Base-by-base conservation (phyloP, 768 basidiomycete genomes). In the Suillus luteus region DNA sequence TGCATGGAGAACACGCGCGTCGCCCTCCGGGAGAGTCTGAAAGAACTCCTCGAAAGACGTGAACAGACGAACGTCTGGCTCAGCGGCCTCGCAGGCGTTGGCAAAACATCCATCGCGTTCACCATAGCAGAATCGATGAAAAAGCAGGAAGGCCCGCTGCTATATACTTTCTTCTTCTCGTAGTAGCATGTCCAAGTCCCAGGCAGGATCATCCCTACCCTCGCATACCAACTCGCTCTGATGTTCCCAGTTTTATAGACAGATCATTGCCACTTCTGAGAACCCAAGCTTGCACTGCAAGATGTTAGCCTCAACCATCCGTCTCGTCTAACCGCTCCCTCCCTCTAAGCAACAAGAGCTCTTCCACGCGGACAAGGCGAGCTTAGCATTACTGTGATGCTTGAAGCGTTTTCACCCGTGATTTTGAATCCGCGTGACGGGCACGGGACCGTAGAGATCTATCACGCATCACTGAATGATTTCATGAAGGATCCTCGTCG, bases 141-240 rank as follows among this genome's bases (percentile, higher is more conserved):
- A 38, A 37, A 24, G 65, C 59, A 12, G 61, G 65, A 14, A 67
- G 66, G 41, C 66, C 67, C 9, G 69, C 63, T 10, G 68, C 67
- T n/a, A n/a, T n/a, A n/a, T 22, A 63, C 60, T 1, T 70, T 70
- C 19, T 69, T 70, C 64, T 70, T 70, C 31, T 63, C 66, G 17
- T 61, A 65, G 12, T 41, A 60, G 10, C 60, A 64, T 15, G 61
- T 60, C 2, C 62, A 64, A 35, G 15, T 38, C 15, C 15, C 8
- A 5, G 22, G 58, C 10, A 51, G 54, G 2, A 49, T 70, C 5
- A 62, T 70, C 49, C 65, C 65, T 11, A 69, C 68, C 6, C 51
- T 70, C 14, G 66, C 69, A 1, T 67, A 68, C 43, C 64, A 70
- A 38, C 62, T 70, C 15, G 65, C 68, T 7, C 31, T 40, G 54